Conservation (phyloP, 1,284 basidiomycete genomes). For the Cryptococcus amylolentus region DNA sequence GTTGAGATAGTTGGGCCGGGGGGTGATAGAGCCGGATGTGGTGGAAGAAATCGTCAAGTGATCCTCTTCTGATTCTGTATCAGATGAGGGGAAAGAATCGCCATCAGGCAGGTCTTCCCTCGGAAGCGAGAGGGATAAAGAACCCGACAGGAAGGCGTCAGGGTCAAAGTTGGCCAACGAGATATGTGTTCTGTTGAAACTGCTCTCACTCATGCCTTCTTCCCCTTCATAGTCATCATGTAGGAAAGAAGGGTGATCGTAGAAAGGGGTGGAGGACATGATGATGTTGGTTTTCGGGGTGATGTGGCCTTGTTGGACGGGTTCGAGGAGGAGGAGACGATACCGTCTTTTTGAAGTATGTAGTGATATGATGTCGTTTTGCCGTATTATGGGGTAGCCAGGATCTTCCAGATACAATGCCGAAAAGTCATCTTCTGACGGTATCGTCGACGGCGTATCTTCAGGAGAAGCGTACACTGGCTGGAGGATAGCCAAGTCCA, state of each 20-base stretch:
- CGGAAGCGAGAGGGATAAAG: constrained; percentile 20
- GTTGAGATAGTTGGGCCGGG: constrained; percentile 25
- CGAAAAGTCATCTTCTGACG: constrained; percentile 11
- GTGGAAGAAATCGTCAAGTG: constrained; percentile 17
- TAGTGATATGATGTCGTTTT: constrained; percentile 14
- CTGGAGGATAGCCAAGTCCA: constrained; percentile 42
- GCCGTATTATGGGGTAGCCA: constrained; percentile 20
- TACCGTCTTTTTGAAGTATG: constrained; percentile 5
- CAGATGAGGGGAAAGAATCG: too few relatives aligned
- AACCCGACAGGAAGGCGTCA: constrained; percentile 35
- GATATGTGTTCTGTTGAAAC: constrained; percentile 26
- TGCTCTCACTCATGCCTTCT: constrained; percentile 16
- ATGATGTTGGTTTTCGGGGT: constrained; percentile 58
- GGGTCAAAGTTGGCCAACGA: constrained; percentile 39
- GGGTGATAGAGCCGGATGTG: constrained; percentile 47
- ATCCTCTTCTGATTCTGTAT: constrained; percentile 9
- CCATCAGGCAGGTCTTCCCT: constrained; percentile 2
- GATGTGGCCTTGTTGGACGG: constrained; percentile 67
- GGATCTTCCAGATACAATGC: neutral
- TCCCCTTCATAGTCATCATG: constrained; percentile 19
- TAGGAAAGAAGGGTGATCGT: constrained; percentile 11
- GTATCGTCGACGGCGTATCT: neutral
- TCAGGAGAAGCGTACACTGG: constrained; percentile 15
- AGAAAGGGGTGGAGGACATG: constrained; percentile 47
- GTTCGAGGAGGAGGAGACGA: constrained; percentile 55